Conservation (phyloP, 2,329 filamentous ascomycete species). For the Colletotrichum liriopes region DNA sequence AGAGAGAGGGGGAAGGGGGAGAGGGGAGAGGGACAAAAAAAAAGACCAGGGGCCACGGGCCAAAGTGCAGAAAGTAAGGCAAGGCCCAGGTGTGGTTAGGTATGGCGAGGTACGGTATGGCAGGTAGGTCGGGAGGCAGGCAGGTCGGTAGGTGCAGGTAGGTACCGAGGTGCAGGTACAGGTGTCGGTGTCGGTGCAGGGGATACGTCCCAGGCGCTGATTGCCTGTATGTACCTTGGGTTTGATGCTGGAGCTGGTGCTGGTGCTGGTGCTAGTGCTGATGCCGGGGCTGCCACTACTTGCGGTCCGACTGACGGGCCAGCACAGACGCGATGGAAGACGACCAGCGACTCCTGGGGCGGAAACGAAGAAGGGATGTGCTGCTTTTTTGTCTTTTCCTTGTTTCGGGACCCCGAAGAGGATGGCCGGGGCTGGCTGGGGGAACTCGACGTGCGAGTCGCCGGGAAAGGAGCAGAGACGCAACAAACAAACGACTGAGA, state of each 20-base stretch:
- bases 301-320: background rate
- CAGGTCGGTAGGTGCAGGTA: too few species aligned
- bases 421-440: too few species aligned
- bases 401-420: constrained; percentile 4
- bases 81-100: background rate
- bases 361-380: constrained; percentile 30
- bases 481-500: background rate
- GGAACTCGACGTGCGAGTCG: too few species aligned
- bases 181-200: too few species aligned
- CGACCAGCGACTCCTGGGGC: background rate
- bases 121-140: background rate
- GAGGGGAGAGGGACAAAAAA: background rate
- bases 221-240: background rate
- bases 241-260: background rate
- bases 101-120: background rate
- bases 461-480: background rate
- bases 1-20: background rate
- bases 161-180: too few species aligned
- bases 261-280: background rate
- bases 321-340: background rate
- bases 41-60: constrained; percentile 8
- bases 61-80: constrained; percentile 13
- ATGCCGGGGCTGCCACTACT: background rate
- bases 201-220: background rate
- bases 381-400: constrained; percentile 29